Evolutionary conservation across 371 early-diverging fungal species (phyloP).

Genomic region (Syncephalastrum racemosum): DNA sequence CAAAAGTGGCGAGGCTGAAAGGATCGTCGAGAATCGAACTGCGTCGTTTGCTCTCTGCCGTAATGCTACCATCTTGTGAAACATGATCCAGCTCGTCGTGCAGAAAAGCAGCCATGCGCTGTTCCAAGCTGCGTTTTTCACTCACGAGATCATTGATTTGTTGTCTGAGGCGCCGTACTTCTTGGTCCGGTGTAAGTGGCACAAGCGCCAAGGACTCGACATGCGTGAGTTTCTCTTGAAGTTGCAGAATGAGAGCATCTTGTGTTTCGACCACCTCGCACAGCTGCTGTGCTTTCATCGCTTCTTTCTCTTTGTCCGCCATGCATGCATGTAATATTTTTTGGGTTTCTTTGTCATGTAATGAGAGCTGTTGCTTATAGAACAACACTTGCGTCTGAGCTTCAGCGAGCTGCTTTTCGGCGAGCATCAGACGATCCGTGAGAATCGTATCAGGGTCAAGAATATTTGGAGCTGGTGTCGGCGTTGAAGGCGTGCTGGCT

Average conservation of each 20-base stretch:
- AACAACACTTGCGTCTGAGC: not conserved
- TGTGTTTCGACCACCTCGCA: constrained; percentile 26
- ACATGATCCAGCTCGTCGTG: constrained; percentile 13
- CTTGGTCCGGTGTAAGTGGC: too few relatives aligned
- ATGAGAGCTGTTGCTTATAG: constrained; percentile 6
- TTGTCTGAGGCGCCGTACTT: constrained; percentile 1
- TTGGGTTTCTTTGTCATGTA: constrained; percentile 12
- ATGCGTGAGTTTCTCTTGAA: too few relatives aligned
- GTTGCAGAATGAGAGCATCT: constrained; percentile 19
- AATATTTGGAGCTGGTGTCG: too few relatives aligned
- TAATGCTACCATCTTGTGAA: too few relatives aligned
- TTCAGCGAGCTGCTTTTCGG: too few relatives aligned
- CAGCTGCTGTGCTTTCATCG: constrained; percentile 22
- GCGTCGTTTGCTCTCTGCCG: too few relatives aligned
- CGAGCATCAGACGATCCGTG: too few relatives aligned
- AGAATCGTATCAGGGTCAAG: too few relatives aligned
- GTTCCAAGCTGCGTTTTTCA: constrained; percentile 15
- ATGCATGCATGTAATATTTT: not conserved
- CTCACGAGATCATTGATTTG: constrained; percentile 12
- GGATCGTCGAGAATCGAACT: too few relatives aligned
- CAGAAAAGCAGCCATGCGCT: constrained; percentile 17
- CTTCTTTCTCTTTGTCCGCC: constrained; percentile 13
- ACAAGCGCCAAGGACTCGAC: too few relatives aligned
- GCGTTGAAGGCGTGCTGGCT: too few relatives aligned
- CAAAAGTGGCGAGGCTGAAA: too few relatives aligned